A percentile compares a stretch with the other conserved stretches of the same genome.
Evolutionary conservation across 1,139 yeast species (phyloP).

Genomic region (Debaryomyces fabryi): DNA sequence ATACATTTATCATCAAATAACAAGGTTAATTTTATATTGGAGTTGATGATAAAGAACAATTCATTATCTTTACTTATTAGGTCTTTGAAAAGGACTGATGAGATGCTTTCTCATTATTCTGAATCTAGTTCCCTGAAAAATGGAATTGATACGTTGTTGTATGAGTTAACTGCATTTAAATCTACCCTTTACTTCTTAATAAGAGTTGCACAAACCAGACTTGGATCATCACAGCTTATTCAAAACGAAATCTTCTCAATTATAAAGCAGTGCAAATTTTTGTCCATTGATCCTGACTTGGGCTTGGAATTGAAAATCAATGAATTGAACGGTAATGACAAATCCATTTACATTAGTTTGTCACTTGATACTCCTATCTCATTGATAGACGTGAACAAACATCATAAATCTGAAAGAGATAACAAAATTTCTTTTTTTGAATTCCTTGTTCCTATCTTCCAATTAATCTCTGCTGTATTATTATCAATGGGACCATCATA

Average conservation of each 20-base stretch:
- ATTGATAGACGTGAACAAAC: slow-evolving; percentile 24
- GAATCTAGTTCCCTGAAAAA: slow-evolving; percentile 20
- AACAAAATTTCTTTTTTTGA: slow-evolving; percentile 61
- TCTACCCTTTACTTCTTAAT: slow-evolving; percentile 69
- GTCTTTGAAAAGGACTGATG: slow-evolving; percentile 71
- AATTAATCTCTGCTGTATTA: slow-evolving; percentile 65
- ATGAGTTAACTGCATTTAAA: slow-evolving; percentile 77
- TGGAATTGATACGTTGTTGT: slow-evolving; percentile 56
- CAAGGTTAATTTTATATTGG: slow-evolving; percentile 57
- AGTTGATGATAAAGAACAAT: slow-evolving; percentile 64
- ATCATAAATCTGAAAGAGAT: slow-evolving; percentile 19
- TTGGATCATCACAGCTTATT: slow-evolving; percentile 75
- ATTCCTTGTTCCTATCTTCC: slow-evolving; percentile 76
- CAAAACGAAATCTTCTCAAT: slow-evolving; percentile 73
- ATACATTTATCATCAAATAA: slow-evolving; percentile 58
- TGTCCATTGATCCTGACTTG: slow-evolving; percentile 76
- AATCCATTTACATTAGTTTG: slow-evolving; percentile 40
- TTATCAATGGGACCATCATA: slow-evolving; percentile 82
- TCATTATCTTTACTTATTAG: slow-evolving; percentile 65
- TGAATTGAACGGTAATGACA: slow-evolving; percentile 26
- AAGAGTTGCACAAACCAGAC: slow-evolving; percentile 72
- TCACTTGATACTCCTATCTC: slow-evolving; percentile 56
- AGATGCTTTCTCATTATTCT: slow-evolving; percentile 43
- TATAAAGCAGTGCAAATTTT: slow-evolving; percentile 58
- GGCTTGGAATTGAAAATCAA: slow-evolving; percentile 55